These are phyloP conservation scores for Hygrophorus pudorinus DNA, from an alignment of 768 basidiomycete genomes.

Conservation along the genomic window DNA sequence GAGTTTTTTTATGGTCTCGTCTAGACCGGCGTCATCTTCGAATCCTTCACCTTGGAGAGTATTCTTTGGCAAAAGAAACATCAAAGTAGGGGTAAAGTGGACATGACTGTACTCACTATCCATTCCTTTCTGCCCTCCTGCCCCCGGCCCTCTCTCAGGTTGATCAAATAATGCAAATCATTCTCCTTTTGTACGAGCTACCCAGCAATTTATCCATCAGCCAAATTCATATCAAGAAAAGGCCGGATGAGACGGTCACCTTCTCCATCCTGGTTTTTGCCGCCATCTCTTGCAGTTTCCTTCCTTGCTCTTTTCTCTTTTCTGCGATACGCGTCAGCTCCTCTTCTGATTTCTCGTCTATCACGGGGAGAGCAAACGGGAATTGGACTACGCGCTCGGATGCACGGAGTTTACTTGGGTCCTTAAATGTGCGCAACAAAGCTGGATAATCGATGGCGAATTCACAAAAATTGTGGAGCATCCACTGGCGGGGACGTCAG, in stretches of 20 bases:
- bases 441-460: slow-evolving; percentile 69
- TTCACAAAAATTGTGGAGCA: slow-evolving; percentile 80
- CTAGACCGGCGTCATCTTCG: slow-evolving; percentile 68
- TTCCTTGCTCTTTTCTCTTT: slow-evolving; percentile 76
- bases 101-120: slow-evolving; percentile 34
- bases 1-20: slow-evolving; percentile 79
- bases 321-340: slow-evolving; percentile 73
- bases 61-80: slow-evolving; percentile 24
- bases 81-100: slow-evolving; percentile 2
- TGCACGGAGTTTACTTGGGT: slow-evolving; percentile 54
- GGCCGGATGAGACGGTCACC: slow-evolving; percentile 27
- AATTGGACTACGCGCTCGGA: slow-evolving; percentile 78
- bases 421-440: slow-evolving; percentile 55
- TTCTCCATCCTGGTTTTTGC: slow-evolving; percentile 81
- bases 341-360: slow-evolving; percentile 86
- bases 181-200: slow-evolving; percentile 70
- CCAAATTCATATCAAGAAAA: not conserved
- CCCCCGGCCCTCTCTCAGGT: slow-evolving; percentile 51
- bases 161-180: slow-evolving; percentile 55
- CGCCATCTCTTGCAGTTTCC: slow-evolving; percentile 84
- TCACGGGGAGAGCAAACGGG: slow-evolving; percentile 56
- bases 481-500: slow-evolving; percentile 50
- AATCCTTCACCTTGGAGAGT: slow-evolving; percentile 61
- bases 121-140: slow-evolving; percentile 67
- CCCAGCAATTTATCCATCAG: not conserved